Base-by-base conservation (phyloP, 108 stramenopile species). In the Hondaea fermentalgiana region DNA sequence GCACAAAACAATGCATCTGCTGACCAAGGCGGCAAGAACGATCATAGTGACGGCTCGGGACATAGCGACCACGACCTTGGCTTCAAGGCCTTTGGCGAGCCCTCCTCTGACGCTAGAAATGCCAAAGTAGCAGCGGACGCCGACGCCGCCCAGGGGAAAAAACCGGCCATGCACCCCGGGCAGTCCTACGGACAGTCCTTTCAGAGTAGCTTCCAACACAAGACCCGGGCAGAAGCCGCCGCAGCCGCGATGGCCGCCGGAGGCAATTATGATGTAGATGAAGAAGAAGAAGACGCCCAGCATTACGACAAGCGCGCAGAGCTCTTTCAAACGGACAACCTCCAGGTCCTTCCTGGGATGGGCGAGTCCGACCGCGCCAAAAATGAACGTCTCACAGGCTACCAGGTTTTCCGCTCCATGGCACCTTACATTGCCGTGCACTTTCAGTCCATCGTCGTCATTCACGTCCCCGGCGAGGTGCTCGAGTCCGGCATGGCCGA, bases 381-480 rank as follows among this genome's bases (percentile, higher is more conserved):
- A 35, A 23, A 83, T 53, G 76, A 83, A 25, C 76, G 76, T 6
- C 76, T 83, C 17, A 83, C 51, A 55, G 76, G 76, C 25, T 83
- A 83, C 76, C 45, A 53, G 51, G 76, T 83, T 83, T 83, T 83
- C 76, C 76, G 76, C 19, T 47, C 76, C 49, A 83, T 83, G 76
- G 76, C 76, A 45, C 76, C 76, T 12, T 83, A 83, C 28, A 83
- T 83, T 45, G 76, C 76, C 23, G 76, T 83, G 45, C 76, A 83
- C 76, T 83, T 53, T 28, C n/a, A 53, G 51, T 53, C 49, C 6
- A 53, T 53, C 49, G 76, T 83, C 6, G 76, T 83, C 49, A 83
- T 83, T 53, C 76, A 83, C 23, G 76, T 83, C 12, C 76, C 76
- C 6, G 76, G 76, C 51, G 76, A 83, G 51, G 76, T 83, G 76